These are phyloP conservation scores for Erodium texanum DNA, from an alignment of 441 rosid species.

Conservation along the genomic window DNA sequence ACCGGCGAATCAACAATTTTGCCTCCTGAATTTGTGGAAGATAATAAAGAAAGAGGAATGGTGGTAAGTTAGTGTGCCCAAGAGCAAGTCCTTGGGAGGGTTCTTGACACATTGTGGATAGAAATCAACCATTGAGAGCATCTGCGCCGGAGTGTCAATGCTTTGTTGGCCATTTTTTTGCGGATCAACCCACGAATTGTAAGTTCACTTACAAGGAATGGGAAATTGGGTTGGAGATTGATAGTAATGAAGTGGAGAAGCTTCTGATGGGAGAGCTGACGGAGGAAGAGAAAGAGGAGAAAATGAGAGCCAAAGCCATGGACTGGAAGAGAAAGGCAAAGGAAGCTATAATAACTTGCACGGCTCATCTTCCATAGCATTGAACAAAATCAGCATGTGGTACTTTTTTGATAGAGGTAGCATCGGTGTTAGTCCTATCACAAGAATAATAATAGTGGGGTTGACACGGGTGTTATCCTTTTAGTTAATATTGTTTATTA, in stretches of 20 bases:
- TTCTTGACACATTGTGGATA: slow-evolving; percentile 50
- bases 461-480: too few relatives aligned
- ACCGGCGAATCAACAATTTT: slow-evolving; percentile 33
- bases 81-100: slow-evolving; percentile 40
- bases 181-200: slow-evolving; percentile 49
- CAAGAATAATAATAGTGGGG: too few relatives aligned
- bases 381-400: too few relatives aligned
- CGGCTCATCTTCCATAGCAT: neutral
- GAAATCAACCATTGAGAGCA: slow-evolving; percentile 51
- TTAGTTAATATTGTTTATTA: too few relatives aligned
- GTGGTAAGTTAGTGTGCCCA: slow-evolving; percentile 47
- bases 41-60: slow-evolving; percentile 35
- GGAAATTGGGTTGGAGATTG: slow-evolving; percentile 14
- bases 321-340: neutral
- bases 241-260: slow-evolving; percentile 8
- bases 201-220: slow-evolving; percentile 33
- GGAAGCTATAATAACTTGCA: neutral
- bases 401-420: too few relatives aligned
- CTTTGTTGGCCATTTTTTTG: slow-evolving; percentile 53
- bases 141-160: slow-evolving; percentile 43
- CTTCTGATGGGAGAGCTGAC: slow-evolving; percentile 13
- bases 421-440: too few relatives aligned
- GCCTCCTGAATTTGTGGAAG: slow-evolving; percentile 29
- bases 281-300: slow-evolving; percentile 12
- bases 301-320: slow-evolving; percentile 8